Evolutionary conservation across 148 eudicot species (phyloP).

Genomic region (Vaccinium macrocarpon): DNA sequence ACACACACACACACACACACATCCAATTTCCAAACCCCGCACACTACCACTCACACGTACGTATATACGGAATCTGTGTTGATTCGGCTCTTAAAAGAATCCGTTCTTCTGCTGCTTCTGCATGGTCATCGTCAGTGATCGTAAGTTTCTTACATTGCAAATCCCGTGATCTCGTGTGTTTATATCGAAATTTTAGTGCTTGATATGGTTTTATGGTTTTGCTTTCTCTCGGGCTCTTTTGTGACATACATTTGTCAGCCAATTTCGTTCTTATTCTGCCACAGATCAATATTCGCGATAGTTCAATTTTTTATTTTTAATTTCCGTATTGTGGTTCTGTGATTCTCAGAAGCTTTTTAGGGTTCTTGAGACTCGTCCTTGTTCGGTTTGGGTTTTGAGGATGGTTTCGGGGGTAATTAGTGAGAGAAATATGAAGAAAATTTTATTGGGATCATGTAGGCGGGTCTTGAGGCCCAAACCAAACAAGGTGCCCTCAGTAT

Average conservation of each 20-base stretch:
- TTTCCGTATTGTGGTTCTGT: background rate
- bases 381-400: too few species aligned
- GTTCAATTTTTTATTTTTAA: background rate
- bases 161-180: background rate
- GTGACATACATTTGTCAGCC: too few species aligned
- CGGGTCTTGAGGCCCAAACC: too few species aligned
- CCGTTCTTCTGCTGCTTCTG: background rate
- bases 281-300: background rate
- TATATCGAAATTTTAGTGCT: background rate
- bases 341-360: background rate
- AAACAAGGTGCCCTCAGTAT: background rate
- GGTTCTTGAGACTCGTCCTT: background rate
- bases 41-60: background rate
- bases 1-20: too few species aligned
- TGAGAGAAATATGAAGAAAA: too few species aligned
- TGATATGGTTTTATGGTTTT: background rate
- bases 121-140: background rate
- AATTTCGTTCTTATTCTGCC: background rate
- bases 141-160: background rate
- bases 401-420: too few species aligned
- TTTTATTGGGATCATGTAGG: background rate
- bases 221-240: too few species aligned
- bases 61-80: background rate
- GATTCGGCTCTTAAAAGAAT: background rate
- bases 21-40: background rate